phyloP scores from a whole-genome alignment of 2,329 filamentous ascomycete genomes.

The Zopfia rhizophila region DNA sequence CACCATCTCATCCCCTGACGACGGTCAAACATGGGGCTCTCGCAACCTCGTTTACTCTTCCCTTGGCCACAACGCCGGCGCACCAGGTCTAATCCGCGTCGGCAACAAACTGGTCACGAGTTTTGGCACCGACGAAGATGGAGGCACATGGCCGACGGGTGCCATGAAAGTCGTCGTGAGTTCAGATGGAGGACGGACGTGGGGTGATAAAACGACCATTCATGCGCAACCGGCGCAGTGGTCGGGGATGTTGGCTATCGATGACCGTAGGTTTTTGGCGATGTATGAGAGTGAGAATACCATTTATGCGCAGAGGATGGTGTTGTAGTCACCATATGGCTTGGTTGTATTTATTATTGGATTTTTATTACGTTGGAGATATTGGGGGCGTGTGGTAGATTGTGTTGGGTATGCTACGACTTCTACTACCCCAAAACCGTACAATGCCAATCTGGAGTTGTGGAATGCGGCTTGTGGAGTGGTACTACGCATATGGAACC shows the following conservation, averaged over 20 bases:
- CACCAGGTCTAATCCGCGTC: slow-evolving; percentile 57
- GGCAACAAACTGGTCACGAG: slow-evolving; percentile 55
- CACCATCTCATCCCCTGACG: slow-evolving; percentile 53
- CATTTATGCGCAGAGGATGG: slow-evolving; percentile 39
- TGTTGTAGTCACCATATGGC: too few species aligned
- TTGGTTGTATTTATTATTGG: too few species aligned
- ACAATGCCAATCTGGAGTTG: too few species aligned
- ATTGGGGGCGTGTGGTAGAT: too few species aligned
- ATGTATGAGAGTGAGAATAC: slow-evolving; percentile 36
- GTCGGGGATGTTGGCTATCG: slow-evolving; percentile 41
- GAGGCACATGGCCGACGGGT: slow-evolving; percentile 27
- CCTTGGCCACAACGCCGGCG: slow-evolving; percentile 48
- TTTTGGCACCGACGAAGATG: slow-evolving; percentile 60
- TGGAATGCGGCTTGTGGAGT: too few species aligned
- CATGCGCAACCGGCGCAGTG: slow-evolving; percentile 36
- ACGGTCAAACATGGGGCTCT: slow-evolving; percentile 55
- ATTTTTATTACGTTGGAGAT: too few species aligned
- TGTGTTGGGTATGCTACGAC: too few species aligned
- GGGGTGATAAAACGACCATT: slow-evolving; percentile 44
- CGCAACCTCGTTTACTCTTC: slow-evolving; percentile 53
- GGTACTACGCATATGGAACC: too few species aligned
- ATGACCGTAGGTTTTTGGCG: slow-evolving; percentile 37
- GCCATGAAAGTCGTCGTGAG: slow-evolving; percentile 39
- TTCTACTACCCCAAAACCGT: too few species aligned
- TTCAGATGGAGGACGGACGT: slow-evolving; percentile 36